Conservation (phyloP, 371 early-diverging fungal species). For the Encephalitozoon intestinalis region DNA sequence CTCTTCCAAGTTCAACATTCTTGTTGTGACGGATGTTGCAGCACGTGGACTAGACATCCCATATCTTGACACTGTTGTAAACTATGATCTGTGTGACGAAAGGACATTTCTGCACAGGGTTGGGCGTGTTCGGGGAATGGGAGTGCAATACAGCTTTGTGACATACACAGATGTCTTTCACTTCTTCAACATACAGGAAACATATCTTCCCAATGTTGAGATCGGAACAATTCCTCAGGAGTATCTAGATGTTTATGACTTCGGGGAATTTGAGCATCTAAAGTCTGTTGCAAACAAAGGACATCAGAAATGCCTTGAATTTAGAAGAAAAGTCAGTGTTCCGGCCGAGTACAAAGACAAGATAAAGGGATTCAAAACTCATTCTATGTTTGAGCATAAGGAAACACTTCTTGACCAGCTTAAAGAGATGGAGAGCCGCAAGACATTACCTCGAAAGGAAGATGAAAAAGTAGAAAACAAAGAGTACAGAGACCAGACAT, state of each 20-base stretch:
- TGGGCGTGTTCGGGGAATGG: slow-evolving; percentile 83
- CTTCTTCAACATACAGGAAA: slow-evolving; percentile 48
- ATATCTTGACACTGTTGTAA: slow-evolving; percentile 82
- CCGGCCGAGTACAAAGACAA: slow-evolving; percentile 38
- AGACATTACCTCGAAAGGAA: background rate
- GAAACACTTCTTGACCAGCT: slow-evolving; percentile 39
- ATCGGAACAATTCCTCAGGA: slow-evolving; percentile 47
- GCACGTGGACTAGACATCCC: slow-evolving; percentile 98
- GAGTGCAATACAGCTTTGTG: slow-evolving; percentile 78
- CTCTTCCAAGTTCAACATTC: slow-evolving; percentile 66
- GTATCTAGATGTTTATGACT: slow-evolving; percentile 36
- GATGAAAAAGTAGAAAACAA: background rate
- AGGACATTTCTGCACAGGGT: slow-evolving; percentile 95
- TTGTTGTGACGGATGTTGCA: slow-evolving; percentile 95
- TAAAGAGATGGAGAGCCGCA: slow-evolving; percentile 31
- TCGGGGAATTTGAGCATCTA: slow-evolving; percentile 14
- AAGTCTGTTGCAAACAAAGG: slow-evolving; percentile 34
- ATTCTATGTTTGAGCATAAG: slow-evolving; percentile 17
- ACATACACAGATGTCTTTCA: slow-evolving; percentile 67
- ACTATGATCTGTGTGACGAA: slow-evolving; percentile 82
- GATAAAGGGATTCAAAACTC: slow-evolving; percentile 19
- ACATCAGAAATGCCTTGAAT: slow-evolving; percentile 45
- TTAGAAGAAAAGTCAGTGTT: slow-evolving; percentile 44
- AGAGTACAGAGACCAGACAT: slow-evolving; percentile 39
- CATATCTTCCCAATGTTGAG: slow-evolving; percentile 42